Percentiles rank a stretch among this genome's conserved stretches.
phyloP scores from a whole-genome alignment of 1,139 yeast genomes.

The Debaryomycetaceae sp. region DNA sequence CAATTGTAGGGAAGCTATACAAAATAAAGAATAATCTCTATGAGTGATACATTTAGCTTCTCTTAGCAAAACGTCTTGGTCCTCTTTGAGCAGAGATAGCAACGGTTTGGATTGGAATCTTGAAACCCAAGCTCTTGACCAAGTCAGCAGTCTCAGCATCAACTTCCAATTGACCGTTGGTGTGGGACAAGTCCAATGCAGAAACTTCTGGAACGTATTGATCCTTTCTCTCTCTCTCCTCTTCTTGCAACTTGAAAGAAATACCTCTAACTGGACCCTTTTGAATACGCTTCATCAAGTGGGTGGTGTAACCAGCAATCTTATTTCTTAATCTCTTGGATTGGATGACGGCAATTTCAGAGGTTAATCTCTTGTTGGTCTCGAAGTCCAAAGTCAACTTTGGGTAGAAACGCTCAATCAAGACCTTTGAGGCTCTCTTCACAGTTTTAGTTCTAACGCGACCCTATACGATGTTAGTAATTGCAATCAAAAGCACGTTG shows the following conservation, averaged over 20 bases:
- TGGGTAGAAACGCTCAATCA: constrained; percentile 99
- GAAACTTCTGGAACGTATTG: constrained; percentile 99
- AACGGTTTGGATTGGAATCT: constrained; percentile 88
- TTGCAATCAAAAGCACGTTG: neutral
- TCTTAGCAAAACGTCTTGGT: constrained; percentile 93
- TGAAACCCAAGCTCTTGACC: constrained; percentile 94
- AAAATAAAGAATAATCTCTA: constrained; percentile 3
- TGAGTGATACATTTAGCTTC: constrained; percentile 52
- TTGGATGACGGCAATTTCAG: constrained; percentile 98
- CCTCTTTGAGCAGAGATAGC: constrained; percentile 92
- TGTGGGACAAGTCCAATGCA: constrained; percentile 97
- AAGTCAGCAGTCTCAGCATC: constrained; percentile 97
- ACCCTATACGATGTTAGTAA: constrained; percentile 58
- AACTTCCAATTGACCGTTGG: constrained; percentile 95
- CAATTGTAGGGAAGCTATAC: constrained; percentile 4
- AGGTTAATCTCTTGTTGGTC: constrained; percentile 99
- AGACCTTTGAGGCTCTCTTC: constrained; percentile 99
- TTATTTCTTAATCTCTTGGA: constrained; percentile 99
- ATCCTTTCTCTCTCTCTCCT: constrained; percentile 99
- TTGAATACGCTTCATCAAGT: constrained; percentile 99
- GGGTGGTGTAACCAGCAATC: constrained; percentile 99
- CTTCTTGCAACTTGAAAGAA: constrained; percentile 99
- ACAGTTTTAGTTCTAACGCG: constrained; percentile 99
- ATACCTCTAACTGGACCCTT: constrained; percentile 99
- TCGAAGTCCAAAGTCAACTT: constrained; percentile 99